A percentile compares a stretch with the other conserved stretches of the same genome.
Evolutionary conservation across 768 basidiomycete species (phyloP).

Genomic region (Russula earlei): DNA sequence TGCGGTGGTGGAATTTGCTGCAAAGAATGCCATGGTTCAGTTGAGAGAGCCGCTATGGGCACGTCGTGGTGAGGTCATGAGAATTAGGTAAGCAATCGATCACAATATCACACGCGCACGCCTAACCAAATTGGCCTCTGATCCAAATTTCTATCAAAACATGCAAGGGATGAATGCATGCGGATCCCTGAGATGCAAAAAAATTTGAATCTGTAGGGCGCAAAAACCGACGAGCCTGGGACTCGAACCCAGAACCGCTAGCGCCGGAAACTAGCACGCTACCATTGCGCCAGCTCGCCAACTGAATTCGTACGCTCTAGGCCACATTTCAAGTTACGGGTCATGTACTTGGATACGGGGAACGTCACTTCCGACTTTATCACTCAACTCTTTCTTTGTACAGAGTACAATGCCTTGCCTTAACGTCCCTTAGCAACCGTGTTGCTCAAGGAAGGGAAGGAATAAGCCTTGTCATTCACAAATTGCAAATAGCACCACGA

Average conservation of each 20-base stretch:
- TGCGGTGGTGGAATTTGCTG: conserved; percentile 26
- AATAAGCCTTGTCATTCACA: too few relatives aligned
- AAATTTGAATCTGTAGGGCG: background rate
- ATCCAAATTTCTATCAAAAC: background rate
- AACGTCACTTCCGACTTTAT: too few relatives aligned
- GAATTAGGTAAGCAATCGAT: conserved; percentile 21
- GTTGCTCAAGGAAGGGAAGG: too few relatives aligned
- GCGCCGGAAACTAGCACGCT: conserved; percentile 59
- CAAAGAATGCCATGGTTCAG: conserved; percentile 36
- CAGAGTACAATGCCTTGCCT: too few relatives aligned
- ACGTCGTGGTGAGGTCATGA: too few relatives aligned
- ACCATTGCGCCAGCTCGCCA: conserved; percentile 56
- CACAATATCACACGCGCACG: too few relatives aligned
- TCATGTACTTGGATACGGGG: too few relatives aligned
- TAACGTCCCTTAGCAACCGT: too few relatives aligned
- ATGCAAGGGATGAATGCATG: background rate
- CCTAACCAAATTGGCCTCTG: background rate
- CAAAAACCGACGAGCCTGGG: conserved; percentile 46
- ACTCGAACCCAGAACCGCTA: conserved; percentile 57
- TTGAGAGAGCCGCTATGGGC: background rate
- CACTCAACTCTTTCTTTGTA: too few relatives aligned
- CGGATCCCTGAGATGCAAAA: background rate
- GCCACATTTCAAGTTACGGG: background rate
- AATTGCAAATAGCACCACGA: too few relatives aligned
- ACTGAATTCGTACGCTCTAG: background rate